These are phyloP conservation scores for Tetrahymena malaccensis DNA, from an alignment of 73 alveolate species.

Conservation along the genomic window DNA sequence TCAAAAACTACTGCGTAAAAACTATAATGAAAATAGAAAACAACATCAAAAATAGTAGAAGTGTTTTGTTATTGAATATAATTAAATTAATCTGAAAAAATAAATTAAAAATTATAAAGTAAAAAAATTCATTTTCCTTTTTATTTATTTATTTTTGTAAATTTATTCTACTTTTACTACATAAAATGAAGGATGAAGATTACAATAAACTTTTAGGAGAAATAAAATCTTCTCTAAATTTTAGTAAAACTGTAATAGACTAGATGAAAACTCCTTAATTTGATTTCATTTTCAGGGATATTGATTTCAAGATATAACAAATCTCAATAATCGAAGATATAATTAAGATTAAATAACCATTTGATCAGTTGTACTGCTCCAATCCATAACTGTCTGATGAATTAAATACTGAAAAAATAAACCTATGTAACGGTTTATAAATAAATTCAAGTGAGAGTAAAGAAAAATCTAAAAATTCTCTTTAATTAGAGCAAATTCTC, in stretches of 20 bases:
- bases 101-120: no score
- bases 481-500: neutral
- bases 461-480: neutral
- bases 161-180: neutral
- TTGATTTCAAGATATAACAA: neutral
- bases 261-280: neutral
- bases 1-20: no score
- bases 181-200: neutral
- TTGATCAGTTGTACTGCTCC: no score
- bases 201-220: neutral
- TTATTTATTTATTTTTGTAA: neutral
- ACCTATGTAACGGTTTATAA: neutral
- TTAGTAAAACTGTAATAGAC: neutral
- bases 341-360: no score
- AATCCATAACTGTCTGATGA: no score
- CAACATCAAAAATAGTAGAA: neutral
- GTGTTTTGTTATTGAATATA: no score
- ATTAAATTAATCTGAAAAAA: no score
- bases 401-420: neutral
- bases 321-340: no score
- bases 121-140: no score
- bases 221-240: neutral
- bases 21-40: neutral
- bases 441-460: no score
- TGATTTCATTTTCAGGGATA: neutral